Evolutionary conservation across 208 protist species (phyloP).

Genomic region (Trypanosomatidae sp.): DNA sequence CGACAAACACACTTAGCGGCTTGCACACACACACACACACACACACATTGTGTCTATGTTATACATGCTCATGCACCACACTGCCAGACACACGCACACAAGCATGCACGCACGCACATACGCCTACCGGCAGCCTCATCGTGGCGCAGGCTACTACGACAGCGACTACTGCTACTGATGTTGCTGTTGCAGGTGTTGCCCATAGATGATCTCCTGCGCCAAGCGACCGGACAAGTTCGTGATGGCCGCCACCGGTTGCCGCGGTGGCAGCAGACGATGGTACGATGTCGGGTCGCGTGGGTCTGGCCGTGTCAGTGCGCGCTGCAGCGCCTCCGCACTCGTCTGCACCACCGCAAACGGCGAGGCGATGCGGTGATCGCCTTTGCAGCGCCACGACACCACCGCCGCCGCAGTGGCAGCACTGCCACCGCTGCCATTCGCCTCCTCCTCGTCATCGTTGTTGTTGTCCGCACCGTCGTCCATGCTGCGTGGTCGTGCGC

Average conservation of each 20-base stretch:
- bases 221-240: slow-evolving; percentile 47
- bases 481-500: no score
- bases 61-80: no score
- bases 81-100: no score
- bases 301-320: slow-evolving; percentile 40
- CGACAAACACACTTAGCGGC: background rate
- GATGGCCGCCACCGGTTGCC: slow-evolving; percentile 27
- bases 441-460: slow-evolving; percentile 5
- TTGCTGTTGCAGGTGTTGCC: background rate
- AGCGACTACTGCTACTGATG: no score
- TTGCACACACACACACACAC: background rate
- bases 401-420: background rate
- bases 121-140: no score
- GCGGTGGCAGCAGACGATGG: slow-evolving; percentile 43
- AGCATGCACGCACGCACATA: no score
- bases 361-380: slow-evolving; percentile 38
- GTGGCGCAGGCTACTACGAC: no score
- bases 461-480: slow-evolving; percentile 5
- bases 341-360: slow-evolving; percentile 63
- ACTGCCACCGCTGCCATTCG: background rate
- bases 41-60: no score
- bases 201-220: slow-evolving; percentile 5
- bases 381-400: slow-evolving; percentile 51
- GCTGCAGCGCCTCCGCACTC: slow-evolving; percentile 51
- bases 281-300: slow-evolving; percentile 74